Conservation (phyloP, 2,329 filamentous ascomycete species). For the Laburnicola sp. region DNA sequence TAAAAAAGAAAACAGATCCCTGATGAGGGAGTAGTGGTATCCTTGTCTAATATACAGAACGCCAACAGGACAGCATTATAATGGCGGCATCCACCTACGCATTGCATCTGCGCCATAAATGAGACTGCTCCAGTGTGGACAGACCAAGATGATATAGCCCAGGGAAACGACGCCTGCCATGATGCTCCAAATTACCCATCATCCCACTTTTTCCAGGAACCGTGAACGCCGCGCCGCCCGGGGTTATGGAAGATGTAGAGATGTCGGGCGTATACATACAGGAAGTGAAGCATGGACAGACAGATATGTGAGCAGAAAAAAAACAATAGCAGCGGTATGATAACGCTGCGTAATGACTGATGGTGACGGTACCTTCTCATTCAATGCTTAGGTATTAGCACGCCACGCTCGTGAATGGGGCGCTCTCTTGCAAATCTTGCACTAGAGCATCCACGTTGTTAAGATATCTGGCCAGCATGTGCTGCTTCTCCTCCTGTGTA, state of each 20-base stretch:
- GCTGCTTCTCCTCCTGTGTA: conserved; percentile 80
- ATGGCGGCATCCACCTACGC: conserved; percentile 24
- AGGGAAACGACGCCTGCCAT: conserved; percentile 19
- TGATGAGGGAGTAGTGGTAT: conserved; percentile 15
- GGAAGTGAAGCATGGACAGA: conserved; percentile 1
- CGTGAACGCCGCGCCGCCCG: conserved; percentile 34
- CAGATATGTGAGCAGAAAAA: conserved; percentile 8
- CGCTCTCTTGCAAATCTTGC: conserved; percentile 77
- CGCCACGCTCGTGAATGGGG: conserved; percentile 55
- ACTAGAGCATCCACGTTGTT: conserved; percentile 81
- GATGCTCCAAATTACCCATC: conserved; percentile 20
- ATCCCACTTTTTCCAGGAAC: conserved; percentile 17
- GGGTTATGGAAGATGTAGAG: conserved; percentile 17
- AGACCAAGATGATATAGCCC: conserved; percentile 13
- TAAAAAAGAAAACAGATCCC: conserved; percentile 11
- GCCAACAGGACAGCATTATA: conserved; percentile 21
- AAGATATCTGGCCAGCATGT: conserved; percentile 73
- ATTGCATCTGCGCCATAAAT: conserved; percentile 23
- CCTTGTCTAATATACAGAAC: conserved; percentile 18
- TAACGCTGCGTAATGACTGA: conserved; percentile 4
- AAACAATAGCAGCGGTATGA: not conserved
- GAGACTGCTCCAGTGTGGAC: conserved; percentile 3
- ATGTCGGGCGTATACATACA: conserved; percentile 1
- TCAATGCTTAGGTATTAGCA: conserved; percentile 18
- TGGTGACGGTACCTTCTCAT: not conserved